phyloP scores from a whole-genome alignment of 1,284 basidiomycete species.

The Xanthoconium separans region DNA sequence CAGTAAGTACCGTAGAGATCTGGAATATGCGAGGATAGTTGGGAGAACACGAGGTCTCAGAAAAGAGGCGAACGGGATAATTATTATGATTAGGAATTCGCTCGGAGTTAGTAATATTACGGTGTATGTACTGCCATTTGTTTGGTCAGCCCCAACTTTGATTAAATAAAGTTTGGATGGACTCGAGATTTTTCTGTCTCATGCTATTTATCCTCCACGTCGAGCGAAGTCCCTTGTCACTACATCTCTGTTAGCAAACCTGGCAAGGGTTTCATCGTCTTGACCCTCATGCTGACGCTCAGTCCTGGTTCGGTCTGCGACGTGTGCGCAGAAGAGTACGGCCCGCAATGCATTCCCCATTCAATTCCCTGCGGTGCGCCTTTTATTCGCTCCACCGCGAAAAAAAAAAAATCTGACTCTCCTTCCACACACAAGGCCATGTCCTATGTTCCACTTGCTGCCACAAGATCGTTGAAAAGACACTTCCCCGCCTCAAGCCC shows the following conservation, averaged over 20 bases:
- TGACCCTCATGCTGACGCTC: conserved; percentile 68
- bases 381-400: conserved; percentile 5
- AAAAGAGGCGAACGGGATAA: neutral
- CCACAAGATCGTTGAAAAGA: conserved; percentile 77
- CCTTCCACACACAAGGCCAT: conserved; percentile 51
- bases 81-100: conserved; percentile 12
- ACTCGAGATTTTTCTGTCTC: conserved; percentile 23
- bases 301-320: conserved; percentile 77
- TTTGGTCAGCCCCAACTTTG: conserved; percentile 30
- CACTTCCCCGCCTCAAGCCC: conserved; percentile 59
- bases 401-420: conserved; percentile 17
- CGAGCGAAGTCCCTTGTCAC: conserved; percentile 35
- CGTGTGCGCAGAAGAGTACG: conserved; percentile 79
- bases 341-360: conserved; percentile 67
- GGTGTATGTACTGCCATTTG: conserved; percentile 18
- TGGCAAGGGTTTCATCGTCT: conserved; percentile 38
- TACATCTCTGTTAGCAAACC: conserved; percentile 32
- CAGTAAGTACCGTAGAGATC: conserved; percentile 6
- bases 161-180: conserved; percentile 29
- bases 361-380: conserved; percentile 72
- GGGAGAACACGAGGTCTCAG: conserved; percentile 11
- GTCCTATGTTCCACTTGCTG: conserved; percentile 73
- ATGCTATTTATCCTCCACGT: conserved; percentile 38
- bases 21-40: conserved; percentile 7
- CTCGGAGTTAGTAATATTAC: conserved; percentile 14